A percentile compares a stretch with the other conserved stretches of the same genome.
Conservation (phyloP, 768 basidiomycete species). For the Cubamyces sp. region DNA sequence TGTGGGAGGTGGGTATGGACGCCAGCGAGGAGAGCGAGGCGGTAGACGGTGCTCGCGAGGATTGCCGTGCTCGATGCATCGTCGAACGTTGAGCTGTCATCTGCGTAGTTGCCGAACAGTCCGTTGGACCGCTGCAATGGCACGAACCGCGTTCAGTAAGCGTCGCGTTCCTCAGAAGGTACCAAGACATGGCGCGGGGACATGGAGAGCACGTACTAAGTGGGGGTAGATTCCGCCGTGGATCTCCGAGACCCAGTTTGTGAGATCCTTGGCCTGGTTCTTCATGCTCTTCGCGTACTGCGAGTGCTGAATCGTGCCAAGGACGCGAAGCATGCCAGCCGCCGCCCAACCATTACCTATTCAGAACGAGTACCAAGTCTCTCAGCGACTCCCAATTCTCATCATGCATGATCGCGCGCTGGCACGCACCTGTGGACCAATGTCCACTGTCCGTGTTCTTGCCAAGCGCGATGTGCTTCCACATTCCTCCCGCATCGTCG, state of each 20-base stretch:
- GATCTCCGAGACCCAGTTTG: conserved; percentile 71
- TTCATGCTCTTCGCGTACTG: conserved; percentile 52
- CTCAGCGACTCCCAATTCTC: not conserved
- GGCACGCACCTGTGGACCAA: conserved; percentile 73
- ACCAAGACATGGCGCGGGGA: not conserved
- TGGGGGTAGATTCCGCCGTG: conserved; percentile 69
- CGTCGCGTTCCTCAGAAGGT: too few relatives aligned
- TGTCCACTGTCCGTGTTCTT: conserved; percentile 60
- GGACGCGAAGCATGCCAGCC: conserved; percentile 82
- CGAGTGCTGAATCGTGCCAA: conserved; percentile 72
- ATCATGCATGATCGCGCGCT: not conserved
- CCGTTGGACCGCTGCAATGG: conserved; percentile 44
- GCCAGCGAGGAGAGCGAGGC: conserved; percentile 59
- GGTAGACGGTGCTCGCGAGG: conserved; percentile 76
- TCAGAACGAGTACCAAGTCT: too few relatives aligned
- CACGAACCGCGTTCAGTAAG: not conserved
- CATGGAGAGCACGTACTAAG: conserved; percentile 47
- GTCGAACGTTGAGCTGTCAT: conserved; percentile 60
- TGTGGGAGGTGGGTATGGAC: conserved; percentile 53
- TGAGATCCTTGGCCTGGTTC: conserved; percentile 59
- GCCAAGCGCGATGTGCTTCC: conserved; percentile 78
- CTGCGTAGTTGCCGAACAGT: conserved; percentile 76
- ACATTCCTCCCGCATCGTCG: conserved; percentile 52
- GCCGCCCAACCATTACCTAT: conserved; percentile 90
- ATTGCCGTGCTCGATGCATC: conserved; percentile 78